Conservation (phyloP, 176 grass and related monocot genomes). For the Zea luxurians region DNA sequence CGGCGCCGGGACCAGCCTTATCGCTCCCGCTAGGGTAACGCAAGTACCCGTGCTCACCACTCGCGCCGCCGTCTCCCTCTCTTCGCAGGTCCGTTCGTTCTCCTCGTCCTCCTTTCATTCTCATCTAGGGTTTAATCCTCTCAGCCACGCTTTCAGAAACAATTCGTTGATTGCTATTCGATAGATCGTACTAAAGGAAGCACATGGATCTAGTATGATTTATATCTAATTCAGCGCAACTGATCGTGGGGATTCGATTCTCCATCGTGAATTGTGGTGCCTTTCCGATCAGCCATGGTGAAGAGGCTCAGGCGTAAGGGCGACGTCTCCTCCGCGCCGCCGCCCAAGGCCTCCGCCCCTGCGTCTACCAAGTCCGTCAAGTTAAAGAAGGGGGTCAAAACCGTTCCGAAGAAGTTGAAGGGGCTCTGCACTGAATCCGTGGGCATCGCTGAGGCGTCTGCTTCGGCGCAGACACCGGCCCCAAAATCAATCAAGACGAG, state of each 20-base stretch:
- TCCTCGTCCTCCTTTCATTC: not conserved
- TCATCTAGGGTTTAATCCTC: not conserved
- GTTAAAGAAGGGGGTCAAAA: slow-evolving; percentile 31
- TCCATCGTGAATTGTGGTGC: not conserved
- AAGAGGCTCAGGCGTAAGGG: slow-evolving; percentile 42
- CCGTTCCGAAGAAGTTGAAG: slow-evolving; percentile 31
- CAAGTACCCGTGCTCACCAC: not conserved
- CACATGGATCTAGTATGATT: not conserved
- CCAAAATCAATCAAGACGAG: not conserved
- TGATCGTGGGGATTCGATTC: slow-evolving; percentile 1
- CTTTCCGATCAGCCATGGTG: slow-evolving; percentile 43
- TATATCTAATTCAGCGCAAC: not conserved
- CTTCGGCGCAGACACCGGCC: slow-evolving; percentile 16
- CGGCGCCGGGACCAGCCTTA: no score
- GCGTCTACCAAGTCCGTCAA: not conserved
- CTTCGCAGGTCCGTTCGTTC: slow-evolving; percentile 4
- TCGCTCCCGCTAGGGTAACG: no score
- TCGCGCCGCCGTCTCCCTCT: slow-evolving; percentile 19
- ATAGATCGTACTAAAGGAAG: not conserved
- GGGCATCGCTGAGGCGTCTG: not conserved
- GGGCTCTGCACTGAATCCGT: not conserved
- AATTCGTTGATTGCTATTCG: not conserved
- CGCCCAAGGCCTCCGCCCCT: slow-evolving; percentile 20
- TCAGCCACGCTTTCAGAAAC: not conserved
- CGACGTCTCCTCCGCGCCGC: not conserved